Evolutionary conservation across 306 rosid species (phyloP).

Genomic region (Fragaria nilgerrensis): DNA sequence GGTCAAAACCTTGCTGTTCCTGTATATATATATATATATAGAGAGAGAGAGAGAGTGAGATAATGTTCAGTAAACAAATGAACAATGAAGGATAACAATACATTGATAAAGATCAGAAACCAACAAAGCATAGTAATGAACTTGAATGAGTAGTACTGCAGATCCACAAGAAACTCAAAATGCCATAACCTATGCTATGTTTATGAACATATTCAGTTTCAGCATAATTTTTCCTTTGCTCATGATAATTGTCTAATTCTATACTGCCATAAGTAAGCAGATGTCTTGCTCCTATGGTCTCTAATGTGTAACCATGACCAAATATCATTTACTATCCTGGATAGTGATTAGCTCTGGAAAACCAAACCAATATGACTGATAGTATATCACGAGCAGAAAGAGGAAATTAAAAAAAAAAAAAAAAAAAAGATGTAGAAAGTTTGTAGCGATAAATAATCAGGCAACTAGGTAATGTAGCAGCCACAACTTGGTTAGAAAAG

Average conservation of each 20-base stretch:
- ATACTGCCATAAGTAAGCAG: constrained; percentile 50
- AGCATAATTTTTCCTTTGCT: constrained; percentile 34
- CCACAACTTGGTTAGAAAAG: not conserved
- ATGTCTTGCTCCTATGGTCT: constrained; percentile 9
- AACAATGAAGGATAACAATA: constrained; percentile 17
- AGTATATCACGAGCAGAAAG: not conserved
- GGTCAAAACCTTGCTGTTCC: constrained; percentile 48
- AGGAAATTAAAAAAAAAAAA: not conserved
- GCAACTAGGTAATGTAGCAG: not conserved
- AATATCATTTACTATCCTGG: not conserved
- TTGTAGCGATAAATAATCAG: not conserved
- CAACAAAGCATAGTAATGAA: constrained; percentile 9
- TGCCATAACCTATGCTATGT: constrained; percentile 41
- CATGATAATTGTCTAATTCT: constrained; percentile 64
- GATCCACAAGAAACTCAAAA: constrained; percentile 40
- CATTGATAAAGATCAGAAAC: not conserved
- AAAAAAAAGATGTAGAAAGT: not conserved
- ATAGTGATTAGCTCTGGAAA: no score
- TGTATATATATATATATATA: constrained; percentile 16
- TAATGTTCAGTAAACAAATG: not conserved
- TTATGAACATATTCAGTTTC: constrained; percentile 47
- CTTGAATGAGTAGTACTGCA: constrained; percentile 44
- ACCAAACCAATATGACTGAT: not conserved
- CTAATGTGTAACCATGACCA: constrained; percentile 13
- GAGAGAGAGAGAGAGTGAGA: not conserved